Base-by-base conservation (phyloP, 129 eudicot genomes). In the Flaveria bidentis region DNA sequence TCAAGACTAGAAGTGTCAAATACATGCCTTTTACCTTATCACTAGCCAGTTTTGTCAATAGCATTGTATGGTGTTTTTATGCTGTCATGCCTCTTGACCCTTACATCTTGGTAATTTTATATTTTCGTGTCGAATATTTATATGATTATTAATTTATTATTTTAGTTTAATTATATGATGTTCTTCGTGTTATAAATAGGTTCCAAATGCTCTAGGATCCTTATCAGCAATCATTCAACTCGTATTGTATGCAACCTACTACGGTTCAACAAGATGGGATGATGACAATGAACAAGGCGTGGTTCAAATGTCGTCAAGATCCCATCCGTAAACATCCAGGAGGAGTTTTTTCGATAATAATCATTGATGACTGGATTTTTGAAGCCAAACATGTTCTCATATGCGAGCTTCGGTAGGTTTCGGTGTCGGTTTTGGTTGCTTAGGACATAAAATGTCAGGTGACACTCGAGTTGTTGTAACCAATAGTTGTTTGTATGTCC, bases 21-120 rank as follows among this genome's bases (percentile, higher is more conserved):
- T 94, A 75, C 87, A 89, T 91, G 99, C 97, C 99, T 11, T 89
- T 94, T 33, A 51, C 72, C 47, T 77, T 94, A 13, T 86, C 99
- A 13, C 74, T 88, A 2, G 90, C 96, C 3, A 82, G 76, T 82
- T 91, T 94, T 44, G 62, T 67, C 2, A 94, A 94, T 78, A 87
- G 91, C 2, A 22, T 77, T 41, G 80, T 83, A 5, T 94, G 99
- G 99, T 25, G 65, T n/a, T 50, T 42, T 20, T 94, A 94, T 72
- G 93, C 97, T 41, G 76, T 82, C 77, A 77, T 94, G 71, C 82
- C 74, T 56, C 69, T 94, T 28, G 99, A 94, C 82, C 87, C 87
- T 14, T 85, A 81, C 81, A 65, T 94, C 70, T 57, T 88, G 87
- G 97, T 93, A 91, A 84, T 33, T 64, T 22, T n/a, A 62, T 72